Conservation (phyloP, 2,329 filamentous ascomycete species). For the Alternaria arbusti region DNA sequence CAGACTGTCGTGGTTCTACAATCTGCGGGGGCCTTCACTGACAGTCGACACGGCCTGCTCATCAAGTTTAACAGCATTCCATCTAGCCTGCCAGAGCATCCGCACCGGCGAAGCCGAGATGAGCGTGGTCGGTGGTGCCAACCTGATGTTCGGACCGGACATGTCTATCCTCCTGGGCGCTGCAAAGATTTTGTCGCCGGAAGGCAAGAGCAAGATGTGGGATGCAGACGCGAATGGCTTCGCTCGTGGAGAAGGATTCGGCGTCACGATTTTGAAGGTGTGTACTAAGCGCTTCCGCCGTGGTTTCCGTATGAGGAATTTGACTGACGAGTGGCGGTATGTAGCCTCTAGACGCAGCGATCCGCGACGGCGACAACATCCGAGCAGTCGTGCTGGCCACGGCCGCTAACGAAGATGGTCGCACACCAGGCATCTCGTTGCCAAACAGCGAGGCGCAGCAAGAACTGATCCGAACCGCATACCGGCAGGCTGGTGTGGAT, state of each 20-base stretch:
- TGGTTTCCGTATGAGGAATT: not conserved
- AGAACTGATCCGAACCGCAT: conserved; percentile 28
- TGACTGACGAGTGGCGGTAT: not conserved
- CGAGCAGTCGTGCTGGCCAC: conserved; percentile 34
- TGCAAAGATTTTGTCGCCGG: conserved; percentile 11
- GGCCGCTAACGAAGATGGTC: conserved; percentile 59
- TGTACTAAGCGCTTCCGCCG: not conserved
- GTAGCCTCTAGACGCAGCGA: conserved; percentile 25
- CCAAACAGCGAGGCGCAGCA: conserved; percentile 61
- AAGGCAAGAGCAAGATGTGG: conserved; percentile 38
- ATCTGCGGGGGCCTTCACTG: conserved; percentile 24
- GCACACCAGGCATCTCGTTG: conserved; percentile 63
- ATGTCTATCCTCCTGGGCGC: conserved; percentile 10
- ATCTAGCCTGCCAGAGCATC: conserved; percentile 30
- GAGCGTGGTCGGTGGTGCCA: conserved; percentile 49
- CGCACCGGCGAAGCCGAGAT: conserved; percentile 28
- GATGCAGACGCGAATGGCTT: conserved; percentile 38
- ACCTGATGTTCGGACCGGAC: conserved; percentile 38
- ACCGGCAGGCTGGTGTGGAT: conserved; percentile 30
- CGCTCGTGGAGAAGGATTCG: conserved; percentile 38
- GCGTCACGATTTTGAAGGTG: conserved; percentile 33
- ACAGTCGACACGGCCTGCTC: conserved; percentile 34
- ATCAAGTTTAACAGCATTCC: conserved; percentile 17
- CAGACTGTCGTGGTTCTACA: conserved; percentile 13
- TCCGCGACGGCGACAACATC: conserved; percentile 37